phyloP scores from a whole-genome alignment of 176 grass and related monocot species.

The Lolium rigidum region DNA sequence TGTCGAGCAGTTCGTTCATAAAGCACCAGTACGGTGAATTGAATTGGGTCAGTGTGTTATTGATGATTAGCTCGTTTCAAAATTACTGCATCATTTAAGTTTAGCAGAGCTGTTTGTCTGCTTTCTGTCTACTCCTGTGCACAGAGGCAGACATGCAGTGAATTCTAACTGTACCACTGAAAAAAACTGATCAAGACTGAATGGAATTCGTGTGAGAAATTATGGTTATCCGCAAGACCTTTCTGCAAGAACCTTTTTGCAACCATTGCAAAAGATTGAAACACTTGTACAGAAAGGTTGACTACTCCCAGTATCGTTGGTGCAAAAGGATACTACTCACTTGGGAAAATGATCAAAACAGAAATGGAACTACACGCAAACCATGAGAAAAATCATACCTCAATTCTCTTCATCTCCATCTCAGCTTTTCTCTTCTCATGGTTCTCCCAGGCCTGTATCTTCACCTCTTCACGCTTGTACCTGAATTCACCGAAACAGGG shows the following conservation, averaged over 20 bases:
- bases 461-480: constrained; percentile 87
- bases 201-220: background rate
- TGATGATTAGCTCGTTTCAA: background rate
- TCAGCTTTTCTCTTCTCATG: constrained; percentile 90
- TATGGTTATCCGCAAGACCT: background rate
- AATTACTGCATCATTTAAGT: background rate
- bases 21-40: background rate
- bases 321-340: background rate
- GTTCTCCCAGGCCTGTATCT: constrained; percentile 98
- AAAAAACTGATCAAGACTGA: background rate
- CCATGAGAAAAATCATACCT: constrained; percentile 46
- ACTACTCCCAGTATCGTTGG: background rate
- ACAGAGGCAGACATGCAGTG: background rate
- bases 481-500: constrained; percentile 30
- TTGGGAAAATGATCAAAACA: background rate
- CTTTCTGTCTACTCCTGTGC: background rate
- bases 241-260: too few species aligned
- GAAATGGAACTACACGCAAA: background rate
- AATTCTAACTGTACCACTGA: background rate
- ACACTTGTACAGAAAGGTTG: background rate
- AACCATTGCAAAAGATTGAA: background rate
- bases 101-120: constrained; percentile 8
- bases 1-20: background rate
- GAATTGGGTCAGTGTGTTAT: background rate
- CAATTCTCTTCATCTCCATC: constrained; percentile 81